Base-by-base conservation (phyloP, 2,329 filamentous ascomycete genomes). In the Claviceps lovelessii region DNA sequence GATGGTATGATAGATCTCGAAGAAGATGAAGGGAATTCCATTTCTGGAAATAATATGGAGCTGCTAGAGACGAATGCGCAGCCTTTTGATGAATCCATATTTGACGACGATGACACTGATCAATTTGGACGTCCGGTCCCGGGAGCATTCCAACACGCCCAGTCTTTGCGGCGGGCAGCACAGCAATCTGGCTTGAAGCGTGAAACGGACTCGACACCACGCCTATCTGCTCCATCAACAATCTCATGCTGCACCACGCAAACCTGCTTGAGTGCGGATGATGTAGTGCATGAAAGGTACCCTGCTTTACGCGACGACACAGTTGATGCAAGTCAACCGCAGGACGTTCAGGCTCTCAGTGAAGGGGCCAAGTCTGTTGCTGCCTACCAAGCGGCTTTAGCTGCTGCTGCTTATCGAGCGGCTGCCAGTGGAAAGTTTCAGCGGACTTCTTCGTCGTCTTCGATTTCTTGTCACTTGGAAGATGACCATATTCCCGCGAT, bases 311-410 rank as follows among this genome's bases (percentile, higher is more conserved):
- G 13, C 19, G 39, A 52, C 41, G 50, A 33, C 9, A 19, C 33
- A 7, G 48, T 13, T 9, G 23, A 31, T 23, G 42, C 47, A 48
- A 28, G 35, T n/a, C 45, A 49, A n/a, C 7, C 17, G 17, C 31
- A 28, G 39, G 42, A 39, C 42, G 52, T 53, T 29, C 58, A 58
- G 3, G 55, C 23, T 6, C 54, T 58, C 13, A 46, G 55, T n/a
- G 45, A 54, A 6, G 58, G 54, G 9, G 52, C 56, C 15, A 61
- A 63, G 37, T 56, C 63, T 33, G 70, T 73, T 55, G 81, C 82
- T 46, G 85, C 81, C 1, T 91, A 96, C 63, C 90, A 95, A 64
- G 85, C 85, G 53, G 89, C 90, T 1, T 75, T 97, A 5, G 89
- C 88, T 1, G 84, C 86, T 49, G 91, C 90, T 7, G 86, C 89